Base-by-base conservation (phyloP, 2,329 filamentous ascomycete species). In the Aspergillus caelatus region DNA sequence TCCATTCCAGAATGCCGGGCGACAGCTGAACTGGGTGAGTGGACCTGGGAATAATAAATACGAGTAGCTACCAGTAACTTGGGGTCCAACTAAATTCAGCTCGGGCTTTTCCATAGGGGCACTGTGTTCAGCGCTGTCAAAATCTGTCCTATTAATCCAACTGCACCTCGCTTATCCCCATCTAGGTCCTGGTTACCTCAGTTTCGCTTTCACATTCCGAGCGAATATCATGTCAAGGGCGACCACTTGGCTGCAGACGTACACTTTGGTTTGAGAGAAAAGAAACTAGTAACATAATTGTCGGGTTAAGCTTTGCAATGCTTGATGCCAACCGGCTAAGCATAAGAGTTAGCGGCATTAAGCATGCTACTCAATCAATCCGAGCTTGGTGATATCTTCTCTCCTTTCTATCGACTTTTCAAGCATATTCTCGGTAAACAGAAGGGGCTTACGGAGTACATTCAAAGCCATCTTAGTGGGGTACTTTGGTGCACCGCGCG, bases 181-280 rank as follows among this genome's bases (percentile, higher is more conserved):
- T n/a, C 9, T 3, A 52, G 12, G 23, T 30, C 26, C 26, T 14
- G 16, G 6, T 26, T 52, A 19, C 2, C 8, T 11, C 72, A 70
- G 41, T 75, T 71, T 73, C 59, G 56, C 57, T 59, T 59, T 41
- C 50, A 62, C 16, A 59, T 57, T 30, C 61, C 48, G 16, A 48
- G 36, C 14, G 61, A 62, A 57, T 57, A 59, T 56, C 56, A 50
- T 14, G 34, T 56, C 32, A 34, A 11, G 32, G 56, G 55, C 19
- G 61, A 62, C 16, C 30, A 52, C 39, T 62, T 36, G 9, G 48
- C 57, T 23, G 32, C 39, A 23, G 61, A 59, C 19, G 30, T 36
- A 21, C 50, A 59, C 28, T 48, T 48, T 23, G 26, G 46, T n/a
- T n/a, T 58, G 48, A 16, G 23, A 58, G 26, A 45, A 57, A 36